A percentile compares a stretch with the other conserved stretches of the same genome.
Evolutionary conservation across 768 basidiomycete species (phyloP).

Genomic region (Phanerochaete sordida): DNA sequence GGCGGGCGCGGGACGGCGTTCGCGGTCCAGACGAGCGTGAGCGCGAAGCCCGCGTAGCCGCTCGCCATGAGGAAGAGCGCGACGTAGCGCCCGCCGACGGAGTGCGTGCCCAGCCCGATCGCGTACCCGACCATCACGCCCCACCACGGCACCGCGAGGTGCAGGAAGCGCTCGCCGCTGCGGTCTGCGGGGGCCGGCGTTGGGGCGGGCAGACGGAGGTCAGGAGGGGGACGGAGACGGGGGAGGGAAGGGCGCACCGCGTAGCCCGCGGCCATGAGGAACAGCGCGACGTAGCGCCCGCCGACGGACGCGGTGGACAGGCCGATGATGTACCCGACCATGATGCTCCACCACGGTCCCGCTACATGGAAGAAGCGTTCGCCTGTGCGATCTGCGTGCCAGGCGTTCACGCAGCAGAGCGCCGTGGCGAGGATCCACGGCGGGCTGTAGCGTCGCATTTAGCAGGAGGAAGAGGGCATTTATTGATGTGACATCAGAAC

Average conservation of each 20-base stretch:
- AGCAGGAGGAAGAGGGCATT: neutral
- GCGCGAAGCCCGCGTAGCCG: constrained; percentile 44
- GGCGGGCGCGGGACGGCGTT: constrained; percentile 61
- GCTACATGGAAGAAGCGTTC: constrained; percentile 63
- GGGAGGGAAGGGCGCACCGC: too few species aligned
- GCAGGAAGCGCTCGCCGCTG: constrained; percentile 67
- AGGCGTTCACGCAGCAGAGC: constrained; percentile 47
- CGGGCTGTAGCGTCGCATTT: constrained; percentile 36
- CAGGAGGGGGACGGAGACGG: too few species aligned
- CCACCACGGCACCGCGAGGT: constrained; percentile 56
- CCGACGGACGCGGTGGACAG: constrained; percentile 48
- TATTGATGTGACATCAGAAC: constrained; percentile 21
- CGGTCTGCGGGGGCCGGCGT: too few species aligned
- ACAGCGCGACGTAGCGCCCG: constrained; percentile 58
- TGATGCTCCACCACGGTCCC: constrained; percentile 56
- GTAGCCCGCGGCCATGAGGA: constrained; percentile 65
- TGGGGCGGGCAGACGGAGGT: too few species aligned
- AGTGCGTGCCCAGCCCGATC: constrained; percentile 52
- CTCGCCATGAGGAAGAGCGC: constrained; percentile 62
- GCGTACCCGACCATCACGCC: constrained; percentile 57
- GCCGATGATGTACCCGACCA: constrained; percentile 59
- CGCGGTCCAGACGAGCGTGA: constrained; percentile 59
- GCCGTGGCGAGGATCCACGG: constrained; percentile 59
- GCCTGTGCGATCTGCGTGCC: constrained; percentile 57
- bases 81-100: constrained; percentile 52